A percentile compares a stretch with the other conserved stretches of the same genome.
Conservation (phyloP, 2,329 filamentous ascomycete genomes). For the Xylaria sp. region DNA sequence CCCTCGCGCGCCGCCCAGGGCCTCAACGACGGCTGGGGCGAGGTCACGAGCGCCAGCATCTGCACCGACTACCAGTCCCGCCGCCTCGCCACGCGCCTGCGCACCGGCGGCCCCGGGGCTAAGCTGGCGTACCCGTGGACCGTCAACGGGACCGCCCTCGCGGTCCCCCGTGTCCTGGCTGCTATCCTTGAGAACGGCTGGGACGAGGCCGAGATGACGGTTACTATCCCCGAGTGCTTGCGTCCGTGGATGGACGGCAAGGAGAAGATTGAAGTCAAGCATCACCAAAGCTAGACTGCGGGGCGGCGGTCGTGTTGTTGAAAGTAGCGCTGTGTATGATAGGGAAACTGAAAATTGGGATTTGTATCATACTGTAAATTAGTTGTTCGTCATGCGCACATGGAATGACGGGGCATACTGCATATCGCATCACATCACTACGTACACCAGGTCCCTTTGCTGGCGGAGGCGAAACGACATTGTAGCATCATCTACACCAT, state of each 20-base stretch:
- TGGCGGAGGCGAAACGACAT: too few relatives aligned
- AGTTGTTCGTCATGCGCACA: background rate
- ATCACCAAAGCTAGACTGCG: slow-evolving; percentile 19
- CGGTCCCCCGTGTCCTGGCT: slow-evolving; percentile 86
- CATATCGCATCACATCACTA: background rate
- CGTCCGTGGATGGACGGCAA: slow-evolving; percentile 83
- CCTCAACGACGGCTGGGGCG: slow-evolving; percentile 78
- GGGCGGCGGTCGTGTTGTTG: background rate
- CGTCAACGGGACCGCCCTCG: slow-evolving; percentile 91
- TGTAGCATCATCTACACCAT: slow-evolving; percentile 13
- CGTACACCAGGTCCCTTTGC: background rate
- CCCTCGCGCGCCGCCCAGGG: slow-evolving; percentile 68
- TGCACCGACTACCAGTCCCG: slow-evolving; percentile 95
- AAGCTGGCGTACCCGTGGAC: slow-evolving; percentile 80
- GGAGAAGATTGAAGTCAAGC: slow-evolving; percentile 63
- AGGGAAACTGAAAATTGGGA: background rate
- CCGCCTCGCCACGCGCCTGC: slow-evolving; percentile 76
- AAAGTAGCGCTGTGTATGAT: background rate
- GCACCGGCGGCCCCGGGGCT: slow-evolving; percentile 48
- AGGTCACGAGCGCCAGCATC: slow-evolving; percentile 87
- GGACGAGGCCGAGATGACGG: slow-evolving; percentile 70
- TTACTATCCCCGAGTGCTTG: slow-evolving; percentile 79
- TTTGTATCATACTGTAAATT: background rate
- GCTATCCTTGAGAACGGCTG: slow-evolving; percentile 91
- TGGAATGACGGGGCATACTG: background rate